Evolutionary conservation across 177 flowering plant genomes (phyloP).

Genomic region (Tripterygium wilfordii): DNA sequence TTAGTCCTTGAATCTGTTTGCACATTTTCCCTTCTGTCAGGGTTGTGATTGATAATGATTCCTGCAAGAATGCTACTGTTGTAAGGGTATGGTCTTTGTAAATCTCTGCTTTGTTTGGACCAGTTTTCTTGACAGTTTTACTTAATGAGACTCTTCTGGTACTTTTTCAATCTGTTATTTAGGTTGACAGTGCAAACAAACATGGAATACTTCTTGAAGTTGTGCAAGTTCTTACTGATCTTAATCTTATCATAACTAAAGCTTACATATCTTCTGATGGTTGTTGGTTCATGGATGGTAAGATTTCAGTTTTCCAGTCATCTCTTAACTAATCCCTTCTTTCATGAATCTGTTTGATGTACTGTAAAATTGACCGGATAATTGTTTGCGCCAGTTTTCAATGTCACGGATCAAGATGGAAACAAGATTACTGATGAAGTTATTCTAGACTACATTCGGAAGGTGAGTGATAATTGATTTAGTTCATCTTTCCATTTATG

Average conservation of each 20-base stretch:
- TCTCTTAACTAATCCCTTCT: no score
- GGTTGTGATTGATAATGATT: slow-evolving; percentile 91
- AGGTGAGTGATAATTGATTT: slow-evolving; percentile 33
- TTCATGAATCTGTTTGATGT: no score
- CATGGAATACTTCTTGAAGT: slow-evolving; percentile 79
- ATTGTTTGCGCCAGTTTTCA: slow-evolving; percentile 57
- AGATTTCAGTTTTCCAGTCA: slow-evolving; percentile 2
- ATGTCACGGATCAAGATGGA: slow-evolving; percentile 83
- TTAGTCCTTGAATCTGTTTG: neutral
- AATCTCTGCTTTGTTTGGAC: slow-evolving; percentile 4
- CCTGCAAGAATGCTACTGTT: slow-evolving; percentile 79
- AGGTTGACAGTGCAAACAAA: slow-evolving; percentile 89
- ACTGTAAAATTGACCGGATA: no score
- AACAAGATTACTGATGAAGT: slow-evolving; percentile 79
- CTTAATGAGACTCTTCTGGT: neutral
- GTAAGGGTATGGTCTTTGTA: slow-evolving; percentile 46
- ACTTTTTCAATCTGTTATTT: slow-evolving; percentile 10
- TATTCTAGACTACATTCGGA: slow-evolving; percentile 57
- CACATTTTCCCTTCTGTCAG: slow-evolving; percentile 24
- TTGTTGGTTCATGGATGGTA: slow-evolving; percentile 97
- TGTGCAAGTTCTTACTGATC: slow-evolving; percentile 84
- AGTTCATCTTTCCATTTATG: neutral
- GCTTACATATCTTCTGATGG: slow-evolving; percentile 94
- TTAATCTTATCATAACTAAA: slow-evolving; percentile 67
- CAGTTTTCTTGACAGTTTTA: neutral